Evolutionary conservation across 352 stramenopile species (phyloP), one percentile per base, ranked within the genome.

Genomic region (Globisporangium abappressorium): DNA sequence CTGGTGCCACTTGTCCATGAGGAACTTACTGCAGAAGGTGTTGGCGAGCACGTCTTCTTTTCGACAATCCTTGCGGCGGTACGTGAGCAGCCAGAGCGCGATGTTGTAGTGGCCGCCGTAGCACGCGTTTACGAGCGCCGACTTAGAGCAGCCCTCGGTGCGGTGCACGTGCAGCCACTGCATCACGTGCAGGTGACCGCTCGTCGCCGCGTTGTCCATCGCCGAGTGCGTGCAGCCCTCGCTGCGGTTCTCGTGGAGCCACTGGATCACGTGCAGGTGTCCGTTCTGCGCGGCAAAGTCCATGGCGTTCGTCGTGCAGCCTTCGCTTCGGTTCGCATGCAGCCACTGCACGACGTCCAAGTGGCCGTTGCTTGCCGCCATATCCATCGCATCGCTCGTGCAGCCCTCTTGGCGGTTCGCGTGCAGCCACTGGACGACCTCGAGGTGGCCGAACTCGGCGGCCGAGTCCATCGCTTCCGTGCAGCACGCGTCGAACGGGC

Each of bases 111-210:
- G 84, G 28, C 80, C 78, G 2, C 77, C 70, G 53, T 80, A 72
- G 15, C 85, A 77, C 5, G 85, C 87, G 64, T 91, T 92, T 9
- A 82, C 65, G 20, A 95, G 67, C 9, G 85, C 87, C 38, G 82
- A 91, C 57, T 78, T 77, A n/a, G 75, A 90, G 68, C 87, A 93
- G 18, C 84, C 82, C 75, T 93, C 87, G 0, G 46, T 11, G 5
- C 87, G 71, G 55, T 93, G 43, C 15, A 34, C 43, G 46, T 91
- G 78, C 33, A 93, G 74, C 74, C 78, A 87, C 64, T 79, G 70
- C n/a, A 81, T 78, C 2, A 85, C 69, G 2, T 65, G 57, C 20
- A 69, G 5, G 28, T 89, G 76, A 1, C 80, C 82, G 38, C 30
- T 60, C 47, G 72, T 74, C 33, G 76, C 76, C 28, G 82, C 82